Percentiles rank a stretch among this genome's conserved stretches.
Evolutionary conservation across 805 yeast genomes (phyloP).

Genomic region (Yarrowia sp.): DNA sequence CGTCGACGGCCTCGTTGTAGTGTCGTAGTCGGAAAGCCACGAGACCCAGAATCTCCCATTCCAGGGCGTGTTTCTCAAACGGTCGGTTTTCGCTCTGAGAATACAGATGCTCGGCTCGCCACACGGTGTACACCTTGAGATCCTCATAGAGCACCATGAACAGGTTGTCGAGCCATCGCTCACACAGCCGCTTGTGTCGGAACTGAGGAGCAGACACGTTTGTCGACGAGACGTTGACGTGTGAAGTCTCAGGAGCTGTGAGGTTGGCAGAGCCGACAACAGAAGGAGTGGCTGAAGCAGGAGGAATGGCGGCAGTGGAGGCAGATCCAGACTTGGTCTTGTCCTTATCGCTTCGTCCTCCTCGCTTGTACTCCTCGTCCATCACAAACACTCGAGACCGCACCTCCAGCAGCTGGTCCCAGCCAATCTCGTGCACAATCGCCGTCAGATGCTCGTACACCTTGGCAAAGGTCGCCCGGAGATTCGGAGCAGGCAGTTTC

Average conservation of each 20-base stretch:
- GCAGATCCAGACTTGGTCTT: conserved; percentile 5
- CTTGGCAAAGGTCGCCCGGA: conserved; percentile 53
- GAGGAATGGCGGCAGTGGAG: conserved; percentile 8
- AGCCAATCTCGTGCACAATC: conserved; percentile 67
- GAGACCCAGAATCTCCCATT: conserved; percentile 90
- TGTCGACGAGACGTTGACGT: conserved; percentile 4
- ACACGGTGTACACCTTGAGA: conserved; percentile 70
- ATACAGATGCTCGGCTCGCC: conserved; percentile 90
- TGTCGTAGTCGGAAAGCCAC: conserved; percentile 85
- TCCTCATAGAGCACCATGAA: conserved; percentile 71
- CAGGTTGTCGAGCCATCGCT: conserved; percentile 74
- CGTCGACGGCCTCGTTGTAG: conserved; percentile 79
- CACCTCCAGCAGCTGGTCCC: conserved; percentile 70
- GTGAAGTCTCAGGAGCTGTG: conserved; percentile 6
- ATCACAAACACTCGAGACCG: conserved; percentile 77
- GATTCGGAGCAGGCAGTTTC: conserved; percentile 50
- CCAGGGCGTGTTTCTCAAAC: conserved; percentile 72
- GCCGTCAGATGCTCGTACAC: conserved; percentile 72
- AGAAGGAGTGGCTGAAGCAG: background rate
- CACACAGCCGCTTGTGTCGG: conserved; percentile 59
- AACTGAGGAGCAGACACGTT: conserved; percentile 29
- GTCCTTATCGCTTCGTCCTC: conserved; percentile 30
- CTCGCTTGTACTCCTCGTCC: conserved; percentile 62
- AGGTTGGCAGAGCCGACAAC: background rate
- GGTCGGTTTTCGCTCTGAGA: conserved; percentile 83